Percentiles rank a stretch among this genome's conserved stretches.
Conservation (phyloP, 73 alveolate genomes). For the Tetrahymena malaccensis region DNA sequence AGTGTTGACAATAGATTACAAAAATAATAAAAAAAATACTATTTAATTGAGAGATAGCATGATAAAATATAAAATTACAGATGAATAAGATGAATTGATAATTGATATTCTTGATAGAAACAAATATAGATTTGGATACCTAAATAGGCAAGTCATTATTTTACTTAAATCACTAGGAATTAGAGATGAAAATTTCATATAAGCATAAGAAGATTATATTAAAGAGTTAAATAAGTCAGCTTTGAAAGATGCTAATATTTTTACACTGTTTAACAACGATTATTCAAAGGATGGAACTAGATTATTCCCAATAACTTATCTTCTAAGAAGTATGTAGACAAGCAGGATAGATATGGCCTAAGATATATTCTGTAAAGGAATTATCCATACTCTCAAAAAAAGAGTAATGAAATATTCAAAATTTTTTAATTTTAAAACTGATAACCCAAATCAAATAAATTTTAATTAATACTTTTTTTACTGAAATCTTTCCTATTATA, state of each 20-base stretch:
- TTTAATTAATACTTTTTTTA: too few species aligned
- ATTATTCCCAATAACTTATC: not conserved
- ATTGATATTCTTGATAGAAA: slow-evolving; percentile 65
- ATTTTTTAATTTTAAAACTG: too few species aligned
- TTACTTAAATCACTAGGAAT: slow-evolving; percentile 56
- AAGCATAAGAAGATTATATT: slow-evolving; percentile 43
- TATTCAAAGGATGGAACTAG: slow-evolving; percentile 12
- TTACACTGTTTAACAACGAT: slow-evolving; percentile 5
- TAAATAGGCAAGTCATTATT: slow-evolving; percentile 74
- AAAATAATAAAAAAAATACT: slow-evolving; percentile 42
- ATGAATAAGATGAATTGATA: slow-evolving; percentile 8
- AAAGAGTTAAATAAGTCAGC: slow-evolving; percentile 40
- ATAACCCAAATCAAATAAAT: too few species aligned
- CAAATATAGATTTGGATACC: slow-evolving; percentile 63
- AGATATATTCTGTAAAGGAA: not conserved
- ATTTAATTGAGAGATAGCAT: slow-evolving; percentile 69
- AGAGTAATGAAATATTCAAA: not conserved
- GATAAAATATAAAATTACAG: slow-evolving; percentile 59
- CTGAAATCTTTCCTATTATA: too few species aligned
- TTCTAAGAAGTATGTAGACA: not conserved
- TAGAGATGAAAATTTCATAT: slow-evolving; percentile 32
- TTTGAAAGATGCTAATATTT: slow-evolving; percentile 34
- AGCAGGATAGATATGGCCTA: not conserved
- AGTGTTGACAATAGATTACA: slow-evolving; percentile 65
- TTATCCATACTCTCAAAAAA: slow-evolving; percentile 7